Evolutionary conservation across 176 grass and related monocot species (phyloP), one percentile per base, ranked within the genome.

Genomic region (Guadua angustifolia): DNA sequence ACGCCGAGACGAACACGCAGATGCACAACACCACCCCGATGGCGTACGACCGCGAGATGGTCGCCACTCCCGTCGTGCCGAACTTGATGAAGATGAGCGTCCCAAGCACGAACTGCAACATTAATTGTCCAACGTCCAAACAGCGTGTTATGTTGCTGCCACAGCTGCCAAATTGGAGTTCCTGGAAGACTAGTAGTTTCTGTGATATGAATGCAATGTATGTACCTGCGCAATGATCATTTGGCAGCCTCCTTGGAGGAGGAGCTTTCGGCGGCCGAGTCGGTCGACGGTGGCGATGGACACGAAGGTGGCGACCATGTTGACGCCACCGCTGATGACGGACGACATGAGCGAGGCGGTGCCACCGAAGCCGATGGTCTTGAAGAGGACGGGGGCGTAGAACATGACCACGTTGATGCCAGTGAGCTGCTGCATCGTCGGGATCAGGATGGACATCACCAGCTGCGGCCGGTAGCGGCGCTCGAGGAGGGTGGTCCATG

Each of bases 1-100:
- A 99, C 15, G 87, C 91, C 19, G 94, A 86, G n/a, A 97, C 91
- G 59, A 94, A 97, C 14, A 94, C 10, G 77, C 94, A 97, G 85
- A 97, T 97, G 89, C 91, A 82, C 2, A 82, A 0, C 72, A 88
- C 86, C 42, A 88, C 79, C 0, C 62, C 72, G 43, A 88, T 83
- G 6, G 86, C 79, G 55, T 83, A 83, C 1, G 52, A 5, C 55
- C 56, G 52, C 22, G 80, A 88, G 79, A 88, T 88, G 22, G 3
- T 29, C 1, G 73, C 80, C 65, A 83, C 73, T 5, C 80, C 86
- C 16, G 7, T 22, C 12, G 80, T 83, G 6, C 80, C 86, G 66
- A 78, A 88, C 80, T 83, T 83, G 21, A 44, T 8, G 24, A 43
- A 44, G 80, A 88, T 83, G 16, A 88, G 73, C 44, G 80, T 83